Conservation (phyloP, 805 yeast genomes). For the Saturnispora serradocipensis region DNA sequence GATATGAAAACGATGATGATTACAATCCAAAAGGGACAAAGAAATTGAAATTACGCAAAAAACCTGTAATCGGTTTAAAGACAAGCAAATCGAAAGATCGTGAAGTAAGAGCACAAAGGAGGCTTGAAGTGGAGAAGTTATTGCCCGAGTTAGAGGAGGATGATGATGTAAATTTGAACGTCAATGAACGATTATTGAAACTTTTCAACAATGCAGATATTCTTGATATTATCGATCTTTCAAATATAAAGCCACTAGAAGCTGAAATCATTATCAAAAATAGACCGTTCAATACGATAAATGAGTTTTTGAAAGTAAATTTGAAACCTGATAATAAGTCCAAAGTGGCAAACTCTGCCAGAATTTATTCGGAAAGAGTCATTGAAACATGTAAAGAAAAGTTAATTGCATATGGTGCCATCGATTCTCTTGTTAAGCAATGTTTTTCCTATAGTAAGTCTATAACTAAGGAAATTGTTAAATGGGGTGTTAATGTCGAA, state of each 20-base stretch:
- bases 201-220: slow-evolving; percentile 72
- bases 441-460: slow-evolving; percentile 71
- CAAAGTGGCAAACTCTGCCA: slow-evolving; percentile 2
- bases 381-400: slow-evolving; percentile 62
- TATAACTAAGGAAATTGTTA: slow-evolving; percentile 61
- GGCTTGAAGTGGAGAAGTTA: slow-evolving; percentile 29
- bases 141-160: slow-evolving; percentile 23
- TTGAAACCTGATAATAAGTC: slow-evolving; percentile 28
- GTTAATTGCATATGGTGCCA: slow-evolving; percentile 85
- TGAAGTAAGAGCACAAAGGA: slow-evolving; percentile 11
- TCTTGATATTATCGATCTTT: slow-evolving; percentile 72
- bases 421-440: slow-evolving; percentile 78
- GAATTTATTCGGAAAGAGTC: slow-evolving; percentile 55
- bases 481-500: slow-evolving; percentile 82
- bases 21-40: slow-evolving; percentile 16
- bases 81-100: not conserved
- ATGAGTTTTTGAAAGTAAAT: slow-evolving; percentile 48
- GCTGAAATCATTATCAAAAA: slow-evolving; percentile 55
- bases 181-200: slow-evolving; percentile 59
- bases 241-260: slow-evolving; percentile 55
- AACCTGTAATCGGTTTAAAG: not conserved
- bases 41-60: not conserved
- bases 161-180: slow-evolving; percentile 27
- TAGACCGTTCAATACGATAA: slow-evolving; percentile 62
- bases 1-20: slow-evolving; percentile 43